Base-by-base conservation (phyloP, 805 yeast genomes). In the Yueomyces sinensis region DNA sequence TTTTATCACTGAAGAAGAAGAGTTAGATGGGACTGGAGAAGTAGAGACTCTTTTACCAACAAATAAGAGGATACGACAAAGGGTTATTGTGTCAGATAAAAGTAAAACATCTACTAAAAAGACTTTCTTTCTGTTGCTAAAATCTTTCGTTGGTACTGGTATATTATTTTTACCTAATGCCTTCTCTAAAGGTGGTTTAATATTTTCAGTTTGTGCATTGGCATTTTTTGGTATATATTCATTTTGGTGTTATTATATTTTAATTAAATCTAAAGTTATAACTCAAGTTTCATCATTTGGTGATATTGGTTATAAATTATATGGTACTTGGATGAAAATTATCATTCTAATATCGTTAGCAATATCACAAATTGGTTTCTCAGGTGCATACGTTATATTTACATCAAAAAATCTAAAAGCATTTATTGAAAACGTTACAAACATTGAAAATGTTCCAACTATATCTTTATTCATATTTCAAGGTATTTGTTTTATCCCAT, bases 71-170 rank as follows among this genome's bases (percentile, higher is more conserved):
- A 20, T 7, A 20, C 24, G 7, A 7, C 24, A 20, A 11, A n/a
- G n/a, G n/a, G 24, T 11, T 20, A 7, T 20, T 7, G 24, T 7
- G 11, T 20, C 24, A 20, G 28, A 7, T 5, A 25, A 25, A n/a
- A n/a, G 28, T n/a, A 25, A 25, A 25, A 22, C 87, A 3, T 72
- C 87, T 1, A 79, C 84, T 6, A 36, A 63, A 18, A 82, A 81
- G 50, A 81, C 86, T 0, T 82, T 78, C 45, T 70, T 81, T 40
- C 58, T 82, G 36, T 61, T 82, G 42, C 57, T 82, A 35, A 82
- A 82, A 56, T 78, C 84, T 1, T 79, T 79, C 51, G 72, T 79
- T 3, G 89, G 89, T 2, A 79, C 89, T 0, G 89, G 89, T 4
- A 76, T 79, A 3, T 54, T 79, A 22, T 78, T 79, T 41, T 54